phyloP scores from a whole-genome alignment of 106 monocot species.

The Phalaenopsis equestris region DNA sequence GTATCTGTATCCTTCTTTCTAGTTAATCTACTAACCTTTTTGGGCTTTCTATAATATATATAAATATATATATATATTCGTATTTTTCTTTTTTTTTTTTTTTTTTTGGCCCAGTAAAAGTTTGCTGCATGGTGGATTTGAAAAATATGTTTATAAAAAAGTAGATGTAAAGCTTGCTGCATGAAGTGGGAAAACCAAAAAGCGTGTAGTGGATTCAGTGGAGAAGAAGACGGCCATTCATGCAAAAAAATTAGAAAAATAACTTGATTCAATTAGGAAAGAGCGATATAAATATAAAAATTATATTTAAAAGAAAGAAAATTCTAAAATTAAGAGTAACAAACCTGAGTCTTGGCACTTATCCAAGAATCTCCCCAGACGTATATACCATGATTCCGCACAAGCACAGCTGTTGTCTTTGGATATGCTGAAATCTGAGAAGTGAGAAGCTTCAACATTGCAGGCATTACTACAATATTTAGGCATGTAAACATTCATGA shows the following conservation, averaged over 20 bases:
- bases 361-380: conserved; percentile 99
- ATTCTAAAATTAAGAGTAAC: conserved; percentile 8
- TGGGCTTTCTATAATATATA: too few relatives aligned
- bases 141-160: not conserved
- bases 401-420: conserved; percentile 91
- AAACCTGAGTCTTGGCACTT: conserved; percentile 92
- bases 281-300: not conserved
- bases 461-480: not conserved
- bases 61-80: too few relatives aligned
- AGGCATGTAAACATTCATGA: not conserved
- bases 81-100: too few relatives aligned
- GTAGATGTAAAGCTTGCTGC: not conserved
- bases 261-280: not conserved
- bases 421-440: conserved; percentile 85
- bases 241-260: not conserved
- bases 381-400: conserved; percentile 91
- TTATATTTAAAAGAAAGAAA: not conserved
- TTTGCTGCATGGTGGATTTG: not conserved
- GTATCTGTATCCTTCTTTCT: too few relatives aligned
- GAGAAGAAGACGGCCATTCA: not conserved
- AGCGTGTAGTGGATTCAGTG: not conserved
- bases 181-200: not conserved
- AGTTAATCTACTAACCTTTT: too few relatives aligned
- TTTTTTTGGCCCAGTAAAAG: too few relatives aligned
- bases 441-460: conserved; percentile 13